Evolutionary conservation across 2,329 filamentous ascomycete species (phyloP).

Genomic region (Ophiocordyceps sinensis): DNA sequence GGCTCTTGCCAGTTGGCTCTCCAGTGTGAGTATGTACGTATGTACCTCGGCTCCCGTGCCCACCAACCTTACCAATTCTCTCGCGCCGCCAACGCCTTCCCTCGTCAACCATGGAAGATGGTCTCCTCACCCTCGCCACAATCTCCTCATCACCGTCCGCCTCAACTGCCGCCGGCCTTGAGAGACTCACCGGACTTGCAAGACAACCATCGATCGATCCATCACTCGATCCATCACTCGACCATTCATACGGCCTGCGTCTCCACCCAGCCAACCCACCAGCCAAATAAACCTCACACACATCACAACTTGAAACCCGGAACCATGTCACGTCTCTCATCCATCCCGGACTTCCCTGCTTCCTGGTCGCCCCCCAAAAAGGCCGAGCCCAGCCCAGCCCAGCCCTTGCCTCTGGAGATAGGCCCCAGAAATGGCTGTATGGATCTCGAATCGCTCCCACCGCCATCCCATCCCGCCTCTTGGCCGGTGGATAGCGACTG

Average conservation of each 20-base stretch:
- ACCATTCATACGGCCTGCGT: not conserved
- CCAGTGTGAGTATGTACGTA: too few relatives aligned
- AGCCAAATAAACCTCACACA: constrained; percentile 1
- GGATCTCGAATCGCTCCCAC: not conserved
- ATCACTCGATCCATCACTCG: too few relatives aligned
- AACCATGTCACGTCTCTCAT: constrained; percentile 3
- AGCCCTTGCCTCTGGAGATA: not conserved
- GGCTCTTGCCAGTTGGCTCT: too few relatives aligned
- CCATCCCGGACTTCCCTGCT: constrained; percentile 1
- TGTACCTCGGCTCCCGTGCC: too few relatives aligned
- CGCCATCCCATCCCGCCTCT: not conserved
- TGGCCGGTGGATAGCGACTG: not conserved
- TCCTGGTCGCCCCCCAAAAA: not conserved
- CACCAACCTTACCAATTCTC: too few relatives aligned
- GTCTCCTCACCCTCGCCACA: too few relatives aligned
- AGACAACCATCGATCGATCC: too few relatives aligned
- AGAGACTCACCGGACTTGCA: too few relatives aligned
- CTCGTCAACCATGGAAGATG: too few relatives aligned
- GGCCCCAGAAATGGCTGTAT: not conserved
- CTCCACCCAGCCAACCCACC: not conserved
- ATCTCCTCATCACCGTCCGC: too few relatives aligned
- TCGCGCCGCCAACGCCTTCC: too few relatives aligned
- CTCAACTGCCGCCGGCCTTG: too few relatives aligned
- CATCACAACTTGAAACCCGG: constrained; percentile 3
- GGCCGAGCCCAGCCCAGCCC: constrained; percentile 1